Base-by-base conservation (phyloP, 768 basidiomycete species). In the Phallus indusiatus region DNA sequence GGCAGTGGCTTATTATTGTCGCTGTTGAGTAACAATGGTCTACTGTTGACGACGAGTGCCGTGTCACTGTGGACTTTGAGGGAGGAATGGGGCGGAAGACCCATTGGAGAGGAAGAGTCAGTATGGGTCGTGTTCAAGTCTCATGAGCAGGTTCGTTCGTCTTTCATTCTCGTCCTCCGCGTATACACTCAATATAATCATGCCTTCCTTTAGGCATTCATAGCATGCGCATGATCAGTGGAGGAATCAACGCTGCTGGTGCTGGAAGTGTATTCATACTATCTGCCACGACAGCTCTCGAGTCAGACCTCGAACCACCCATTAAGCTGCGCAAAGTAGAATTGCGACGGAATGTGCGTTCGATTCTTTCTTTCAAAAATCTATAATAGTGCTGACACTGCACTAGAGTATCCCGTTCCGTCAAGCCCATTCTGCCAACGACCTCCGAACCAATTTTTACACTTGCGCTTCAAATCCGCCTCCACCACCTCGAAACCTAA, bases 231-330 rank as follows among this genome's bases (percentile, higher is more conserved):
- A n/a, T 11, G n/a, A 12, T 10, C 2, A 33, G 50, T 22, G 20
- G n/a, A 24, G 42, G 59, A 28, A 28, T 64, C 64, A 70, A 86
- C 84, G 85, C 84, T 35, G 72, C 73, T 55, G 71, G 74, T 59
- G 79, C 79, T 50, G 81, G 85, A 59, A 73, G 77, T 36, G 74
- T 83, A 59, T 75, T 80, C 46, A 68, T 74, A 63, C 73, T 84
- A 64, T 72, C 76, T 28, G 73, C 80, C 42, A 70, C 77, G 14
- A 75, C 83, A 48, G 85, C 83, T 35, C 78, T 85, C 52, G 83
- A 85, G 67, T 69, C 69, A 56, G 84, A 86, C 65, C 74, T 86
- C 42, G 80, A 84, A 65, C 83, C 84, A 9, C 76, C 83, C 59
- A 71, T 77, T 55, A 83, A 81, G 58, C 73, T 86, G 60, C 71